These are phyloP conservation scores for Fistulifera pelliculosa DNA, from an alignment of 108 stramenopile species.

Conservation along the genomic window DNA sequence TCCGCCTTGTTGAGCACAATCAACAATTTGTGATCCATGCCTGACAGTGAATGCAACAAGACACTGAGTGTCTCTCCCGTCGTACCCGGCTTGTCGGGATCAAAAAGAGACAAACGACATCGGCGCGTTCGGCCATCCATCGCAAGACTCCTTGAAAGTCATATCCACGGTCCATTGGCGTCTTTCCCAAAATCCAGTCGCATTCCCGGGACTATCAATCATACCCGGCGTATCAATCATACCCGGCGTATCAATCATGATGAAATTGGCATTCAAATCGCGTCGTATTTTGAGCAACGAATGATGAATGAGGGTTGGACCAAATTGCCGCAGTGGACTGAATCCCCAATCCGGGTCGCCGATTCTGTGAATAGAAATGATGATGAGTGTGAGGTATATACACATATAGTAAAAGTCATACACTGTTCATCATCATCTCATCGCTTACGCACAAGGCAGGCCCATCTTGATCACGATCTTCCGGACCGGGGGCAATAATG, in stretches of 20 bases:
- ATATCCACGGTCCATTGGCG: constrained; percentile 91
- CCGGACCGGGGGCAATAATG: constrained; percentile 90
- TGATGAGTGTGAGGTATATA: neutral
- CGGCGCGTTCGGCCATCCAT: constrained; percentile 97
- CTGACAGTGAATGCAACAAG: constrained; percentile 83
- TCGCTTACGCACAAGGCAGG: constrained; percentile 42
- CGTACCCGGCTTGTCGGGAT: constrained; percentile 93
- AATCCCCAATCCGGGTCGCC: constrained; percentile 99
- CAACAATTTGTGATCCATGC: constrained; percentile 98
- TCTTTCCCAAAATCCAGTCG: neutral
- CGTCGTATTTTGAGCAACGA: constrained; percentile 84
- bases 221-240: constrained; percentile 92
- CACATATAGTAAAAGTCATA: too few species aligned
- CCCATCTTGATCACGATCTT: constrained; percentile 90
- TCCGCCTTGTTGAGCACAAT: constrained; percentile 98
- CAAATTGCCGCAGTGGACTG: constrained; percentile 81
- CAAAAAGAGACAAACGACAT: constrained; percentile 98
- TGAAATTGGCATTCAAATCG: constrained; percentile 54
- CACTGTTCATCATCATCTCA: too few species aligned
- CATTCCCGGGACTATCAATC: constrained; percentile 12
- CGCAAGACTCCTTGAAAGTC: constrained; percentile 91
- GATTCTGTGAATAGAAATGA: neutral
- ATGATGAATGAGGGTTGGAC: constrained; percentile 94
- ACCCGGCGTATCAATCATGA: constrained; percentile 94
- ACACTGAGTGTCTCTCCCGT: constrained; percentile 97